phyloP scores from a whole-genome alignment of 2,329 filamentous ascomycete species.

The Raffaelea arxii region DNA sequence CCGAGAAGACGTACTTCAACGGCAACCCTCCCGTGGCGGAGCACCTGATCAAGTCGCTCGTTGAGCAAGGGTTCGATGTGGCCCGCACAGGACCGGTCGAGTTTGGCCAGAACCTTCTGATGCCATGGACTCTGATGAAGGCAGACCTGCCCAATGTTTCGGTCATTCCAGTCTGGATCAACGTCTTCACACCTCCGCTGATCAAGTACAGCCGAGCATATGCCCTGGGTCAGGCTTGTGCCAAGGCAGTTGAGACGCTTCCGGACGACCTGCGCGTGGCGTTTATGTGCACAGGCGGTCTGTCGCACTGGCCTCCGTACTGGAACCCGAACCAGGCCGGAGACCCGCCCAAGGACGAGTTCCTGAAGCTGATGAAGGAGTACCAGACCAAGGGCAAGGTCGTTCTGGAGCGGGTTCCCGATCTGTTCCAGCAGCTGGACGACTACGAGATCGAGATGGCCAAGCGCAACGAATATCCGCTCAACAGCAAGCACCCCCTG shows the following conservation, averaged over 20 bases:
- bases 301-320: conserved; percentile 12
- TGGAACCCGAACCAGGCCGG: conserved; percentile 11
- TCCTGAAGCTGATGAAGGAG: conserved; percentile 13
- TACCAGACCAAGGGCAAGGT: conserved; percentile 12
- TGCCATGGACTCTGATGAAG: conserved; percentile 12
- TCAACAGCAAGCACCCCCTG: conserved; percentile 12
- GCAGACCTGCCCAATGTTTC: conserved; percentile 7
- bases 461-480: conserved; percentile 12
- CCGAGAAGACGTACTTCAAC: conserved; percentile 8
- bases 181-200: conserved; percentile 12
- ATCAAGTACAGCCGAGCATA: conserved; percentile 19
- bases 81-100: conserved; percentile 10
- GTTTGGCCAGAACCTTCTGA: conserved; percentile 12
- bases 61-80: conserved; percentile 11
- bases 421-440: conserved; percentile 11
- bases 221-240: conserved; percentile 19
- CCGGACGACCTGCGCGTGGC: conserved; percentile 8
- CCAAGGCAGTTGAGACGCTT: conserved; percentile 13
- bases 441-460: conserved; percentile 13
- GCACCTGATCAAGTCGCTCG: conserved; percentile 11
- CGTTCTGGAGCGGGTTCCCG: conserved; percentile 8
- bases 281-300: conserved; percentile 11
- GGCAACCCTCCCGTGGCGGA: conserved; percentile 10
- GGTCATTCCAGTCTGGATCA: conserved; percentile 10
- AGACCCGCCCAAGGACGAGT: conserved; percentile 11